Base-by-base conservation (phyloP, 306 rosid species). In the Vigna hirtella region DNA sequence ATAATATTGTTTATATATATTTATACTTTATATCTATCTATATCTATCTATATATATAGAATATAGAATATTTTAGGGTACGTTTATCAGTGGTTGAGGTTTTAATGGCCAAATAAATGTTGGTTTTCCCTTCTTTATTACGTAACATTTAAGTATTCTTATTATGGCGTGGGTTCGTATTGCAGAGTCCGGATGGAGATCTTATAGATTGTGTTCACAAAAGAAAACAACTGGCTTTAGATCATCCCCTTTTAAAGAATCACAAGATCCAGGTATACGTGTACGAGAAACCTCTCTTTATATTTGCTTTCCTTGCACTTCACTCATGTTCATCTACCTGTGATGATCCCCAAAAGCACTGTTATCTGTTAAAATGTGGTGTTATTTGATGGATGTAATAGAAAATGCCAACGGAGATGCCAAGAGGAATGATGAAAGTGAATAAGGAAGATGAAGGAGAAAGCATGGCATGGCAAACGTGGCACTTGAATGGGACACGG, bases 401-500 rank as follows among this genome's bases (percentile, higher is more conserved):
- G 97, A 90, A 86, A 84, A 72, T 5, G 49, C 95, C 94, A 66
- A 81, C 81, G 9, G 82, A 84, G 76, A 83, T 79, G 87, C 98
- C 98, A 11, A 90, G 30, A 70, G 63, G 56, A 30, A 30, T 30
- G 65, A 74, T 24, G 76, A 79, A 49, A 64, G 40, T n/a, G 83
- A 18, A 34, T 18, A 11, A 10, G 48, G 70, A 34, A 36, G n/a
- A 2, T 4, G 59, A 32, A 69, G 68, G 9, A 56, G 38, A 22
- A 30, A 43, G 42, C 32, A 36, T 9, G 43, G 26, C 84, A 66
- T 83, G 86, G 88, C 97, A 94, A 77, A 90, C 77, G 91, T 94
- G 97, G 97, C 97, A 91, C 63, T 51, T 56, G 45, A 94, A 94
- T 43, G 93, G 97, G 81, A 94, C 95, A 18, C 68, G 82, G 38